Evolutionary conservation across 164 flowering plant species (phyloP).

Genomic region (Annona cherimola): DNA sequence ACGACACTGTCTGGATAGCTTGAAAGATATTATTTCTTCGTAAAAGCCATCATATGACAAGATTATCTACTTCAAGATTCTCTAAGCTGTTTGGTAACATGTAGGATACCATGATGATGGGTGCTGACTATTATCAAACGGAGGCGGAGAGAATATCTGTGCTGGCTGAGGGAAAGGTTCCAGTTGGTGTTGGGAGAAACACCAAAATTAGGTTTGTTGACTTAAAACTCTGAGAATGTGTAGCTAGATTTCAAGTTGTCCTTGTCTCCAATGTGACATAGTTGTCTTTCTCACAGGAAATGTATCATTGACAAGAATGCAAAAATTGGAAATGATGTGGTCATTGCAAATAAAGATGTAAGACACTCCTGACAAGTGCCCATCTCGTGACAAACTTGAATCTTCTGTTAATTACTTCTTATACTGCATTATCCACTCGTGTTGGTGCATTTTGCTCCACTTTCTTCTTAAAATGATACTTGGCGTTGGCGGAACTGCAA

Average conservation of each 20-base stretch:
- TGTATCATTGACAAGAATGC: slow-evolving; percentile 91
- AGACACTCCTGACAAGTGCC: slow-evolving; percentile 12
- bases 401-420: too few relatives aligned
- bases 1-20: not conserved
- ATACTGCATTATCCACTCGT: too few relatives aligned
- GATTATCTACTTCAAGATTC: not conserved
- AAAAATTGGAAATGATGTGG: slow-evolving; percentile 71
- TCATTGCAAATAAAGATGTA: slow-evolving; percentile 73
- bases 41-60: not conserved
- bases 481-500: too few relatives aligned
- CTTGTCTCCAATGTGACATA: not conserved
- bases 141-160: slow-evolving; percentile 76
- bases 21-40: not conserved
- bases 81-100: not conserved
- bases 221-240: not conserved
- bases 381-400: too few relatives aligned
- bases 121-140: slow-evolving; percentile 84
- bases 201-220: slow-evolving; percentile 64
- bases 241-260: not conserved
- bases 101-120: slow-evolving; percentile 91
- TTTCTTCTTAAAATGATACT: too few relatives aligned
- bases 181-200: slow-evolving; percentile 71
- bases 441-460: too few relatives aligned
- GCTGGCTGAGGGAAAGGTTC: slow-evolving; percentile 79
- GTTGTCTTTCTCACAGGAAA: slow-evolving; percentile 32